Evolutionary conservation across 2,329 filamentous ascomycete species (phyloP), one percentile per base, ranked within the genome.

Genomic region (Emergomyces orientalis): DNA sequence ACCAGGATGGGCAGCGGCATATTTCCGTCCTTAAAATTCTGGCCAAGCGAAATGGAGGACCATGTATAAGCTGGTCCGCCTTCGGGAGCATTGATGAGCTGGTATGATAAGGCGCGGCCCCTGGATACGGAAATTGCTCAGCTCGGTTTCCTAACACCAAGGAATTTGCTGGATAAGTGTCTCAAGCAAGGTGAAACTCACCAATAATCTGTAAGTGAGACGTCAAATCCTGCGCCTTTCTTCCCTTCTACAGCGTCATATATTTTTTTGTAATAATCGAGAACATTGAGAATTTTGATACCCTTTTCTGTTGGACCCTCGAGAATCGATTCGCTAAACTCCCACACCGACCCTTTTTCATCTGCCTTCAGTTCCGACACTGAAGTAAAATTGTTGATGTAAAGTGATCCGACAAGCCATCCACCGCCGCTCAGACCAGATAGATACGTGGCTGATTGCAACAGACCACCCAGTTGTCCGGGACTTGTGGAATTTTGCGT

Each of bases 121-220:
- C 71, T 72, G 54, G 27, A 65, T 22, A 54, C 14, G 19, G 6
- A 3, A 60, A 43, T 63, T 30, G 7, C 47, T 63, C 43, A 63
- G 62, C 19, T 49, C 22, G 37, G 14, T 11, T 49, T 22, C 22
- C 22, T 22, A 27, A 22, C 25, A 27, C 11, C 47, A 14, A 25
- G 14, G 47, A 14, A 27, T 17, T 27, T 1, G 47, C 13, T 25
- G 22, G 22, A 49, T 49, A 49, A 49, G 22, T 25, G 4, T 49
- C 11, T 7, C 1, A 25, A 27, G 47, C 11, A 27, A 3, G 11
- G 9, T 51, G 22, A 34, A 8, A 66, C 68, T 51, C 72, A 78
- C 88, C 91, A 96, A 74, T 91, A 91, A 77, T 97, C 92, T 0
- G 92, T 96, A 63, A 96, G 81, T 9, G 89, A 88, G 3, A 83